Evolutionary conservation across 208 protist genomes (phyloP), one percentile per base, ranked within the genome.

Genomic region (Trypanosoma avium): DNA sequence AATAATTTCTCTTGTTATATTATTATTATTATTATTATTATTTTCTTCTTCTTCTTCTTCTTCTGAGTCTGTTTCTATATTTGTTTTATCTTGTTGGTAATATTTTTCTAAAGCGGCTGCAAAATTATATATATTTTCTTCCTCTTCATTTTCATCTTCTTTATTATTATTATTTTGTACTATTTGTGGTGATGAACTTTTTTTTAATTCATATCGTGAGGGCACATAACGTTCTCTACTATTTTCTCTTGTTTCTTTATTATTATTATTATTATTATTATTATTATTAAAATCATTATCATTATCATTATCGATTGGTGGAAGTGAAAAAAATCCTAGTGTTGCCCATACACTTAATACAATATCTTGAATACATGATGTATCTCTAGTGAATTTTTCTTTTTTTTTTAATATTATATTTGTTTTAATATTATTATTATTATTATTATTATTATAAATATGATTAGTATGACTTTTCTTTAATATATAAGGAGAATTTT

Each of bases 221-320:
- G 33, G 33, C 7, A 38, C 33, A 38, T 10, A 5, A 38, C 33
- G 5, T 13, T 10, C 33, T 13, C 33, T 5, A 13, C 7, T 13
- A 13, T 10, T 10, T 38, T 38, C 33, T 38, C 33, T 38, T 10
- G 5, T 38, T 6, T n/a, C 57, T 7, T 4, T n/a, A 10, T 46
- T 50, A 7, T 27, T 50, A 50, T 32, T 29, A 24, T 7, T 48
- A 48, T 19, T 5, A 48, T 5, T 5, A 42, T 42, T 8, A 15
- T 42, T 8, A 47, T 47, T 13, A 12, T 47, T 6, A 19, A 24
- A 3, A 6, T 55, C 49, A 15, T 9, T 12, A 21, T 42, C 52
- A 56, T 78, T 93, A 52, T 64, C n/a, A n/a, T n/a, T n/a, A 81
- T 12, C 73, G 70, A 52, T 63, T 10, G 33, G 33, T 38, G 33